phyloP scores from a whole-genome alignment of 2,329 filamentous ascomycete genomes.

The Tolypocladium paradoxum region DNA sequence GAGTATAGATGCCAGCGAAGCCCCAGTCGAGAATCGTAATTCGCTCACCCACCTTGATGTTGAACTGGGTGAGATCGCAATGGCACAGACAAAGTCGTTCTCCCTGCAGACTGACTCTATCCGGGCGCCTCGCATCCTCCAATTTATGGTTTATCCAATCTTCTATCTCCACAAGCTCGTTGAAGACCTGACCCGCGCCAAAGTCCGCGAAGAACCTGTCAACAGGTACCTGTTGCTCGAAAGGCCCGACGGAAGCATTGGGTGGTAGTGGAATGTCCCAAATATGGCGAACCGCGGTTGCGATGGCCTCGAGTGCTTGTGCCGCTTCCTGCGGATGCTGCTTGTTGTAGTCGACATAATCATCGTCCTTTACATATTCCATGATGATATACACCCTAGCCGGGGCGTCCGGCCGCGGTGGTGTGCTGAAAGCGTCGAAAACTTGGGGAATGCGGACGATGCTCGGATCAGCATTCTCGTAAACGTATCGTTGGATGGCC shows the following conservation, averaged over 20 bases:
- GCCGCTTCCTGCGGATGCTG: background rate
- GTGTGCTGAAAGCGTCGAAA: background rate
- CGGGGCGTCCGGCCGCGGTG: background rate
- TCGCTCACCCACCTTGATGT: slow-evolving; percentile 4
- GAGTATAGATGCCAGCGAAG: slow-evolving; percentile 3
- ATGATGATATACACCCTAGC: slow-evolving; percentile 2
- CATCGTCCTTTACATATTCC: slow-evolving; percentile 2
- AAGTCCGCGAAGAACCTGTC: slow-evolving; percentile 3
- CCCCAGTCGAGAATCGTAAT: slow-evolving; percentile 3
- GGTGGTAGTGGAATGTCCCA: slow-evolving; percentile 3
- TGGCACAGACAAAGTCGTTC: slow-evolving; percentile 3
- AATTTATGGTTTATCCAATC: slow-evolving; percentile 2
- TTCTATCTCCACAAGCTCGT: background rate
- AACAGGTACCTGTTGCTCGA: background rate
- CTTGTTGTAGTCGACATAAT: background rate
- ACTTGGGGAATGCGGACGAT: slow-evolving; percentile 3
- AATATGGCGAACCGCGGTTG: slow-evolving; percentile 1
- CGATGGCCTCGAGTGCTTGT: background rate
- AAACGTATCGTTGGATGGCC: slow-evolving; percentile 1
- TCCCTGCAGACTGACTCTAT: slow-evolving; percentile 2
- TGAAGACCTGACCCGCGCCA: slow-evolving; percentile 1
- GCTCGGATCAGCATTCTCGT: slow-evolving; percentile 1
- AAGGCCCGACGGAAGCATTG: background rate
- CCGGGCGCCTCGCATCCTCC: background rate
- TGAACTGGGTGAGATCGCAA: slow-evolving; percentile 3